Evolutionary conservation across 768 basidiomycete species (phyloP).

Genomic region (Trametes punicea): DNA sequence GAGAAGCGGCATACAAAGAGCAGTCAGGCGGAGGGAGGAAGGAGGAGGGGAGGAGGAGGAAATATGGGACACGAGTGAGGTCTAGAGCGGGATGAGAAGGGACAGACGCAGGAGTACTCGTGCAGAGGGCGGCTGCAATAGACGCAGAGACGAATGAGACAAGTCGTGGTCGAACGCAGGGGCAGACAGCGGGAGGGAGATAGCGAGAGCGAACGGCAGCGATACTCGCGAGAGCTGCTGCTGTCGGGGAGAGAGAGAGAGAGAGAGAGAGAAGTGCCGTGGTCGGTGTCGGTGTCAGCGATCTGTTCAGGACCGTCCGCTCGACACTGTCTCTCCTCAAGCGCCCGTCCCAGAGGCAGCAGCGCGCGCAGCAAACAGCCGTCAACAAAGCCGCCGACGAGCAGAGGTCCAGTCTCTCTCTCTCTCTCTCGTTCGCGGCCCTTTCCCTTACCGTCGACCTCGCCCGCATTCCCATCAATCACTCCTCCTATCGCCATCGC

Average conservation of each 20-base stretch:
- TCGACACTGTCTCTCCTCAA: neutral
- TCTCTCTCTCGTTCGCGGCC: neutral
- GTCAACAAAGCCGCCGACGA: no score
- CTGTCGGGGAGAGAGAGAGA: neutral
- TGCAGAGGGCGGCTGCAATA: neutral
- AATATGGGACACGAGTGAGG: neutral
- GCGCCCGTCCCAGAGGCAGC: neutral
- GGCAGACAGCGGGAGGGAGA: neutral
- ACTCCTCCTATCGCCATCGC: conserved; percentile 7
- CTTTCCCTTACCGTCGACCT: neutral
- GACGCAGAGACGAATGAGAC: neutral
- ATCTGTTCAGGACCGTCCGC: neutral
- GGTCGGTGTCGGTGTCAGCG: no score
- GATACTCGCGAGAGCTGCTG: neutral
- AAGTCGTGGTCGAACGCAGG: neutral
- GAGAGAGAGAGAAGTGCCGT: neutral
- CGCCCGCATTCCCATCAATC: neutral
- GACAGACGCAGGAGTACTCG: conserved; percentile 12
- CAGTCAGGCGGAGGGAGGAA: conserved; percentile 2
- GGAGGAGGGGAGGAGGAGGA: neutral
- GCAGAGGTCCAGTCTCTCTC: no score
- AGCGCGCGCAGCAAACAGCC: neutral
- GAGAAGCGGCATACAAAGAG: conserved; percentile 7
- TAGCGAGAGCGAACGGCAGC: neutral
- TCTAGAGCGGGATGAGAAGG: neutral